These are phyloP conservation scores for Proliferodiscus dingleyae DNA, from an alignment of 2,329 filamentous ascomycete species.

Conservation along the genomic window DNA sequence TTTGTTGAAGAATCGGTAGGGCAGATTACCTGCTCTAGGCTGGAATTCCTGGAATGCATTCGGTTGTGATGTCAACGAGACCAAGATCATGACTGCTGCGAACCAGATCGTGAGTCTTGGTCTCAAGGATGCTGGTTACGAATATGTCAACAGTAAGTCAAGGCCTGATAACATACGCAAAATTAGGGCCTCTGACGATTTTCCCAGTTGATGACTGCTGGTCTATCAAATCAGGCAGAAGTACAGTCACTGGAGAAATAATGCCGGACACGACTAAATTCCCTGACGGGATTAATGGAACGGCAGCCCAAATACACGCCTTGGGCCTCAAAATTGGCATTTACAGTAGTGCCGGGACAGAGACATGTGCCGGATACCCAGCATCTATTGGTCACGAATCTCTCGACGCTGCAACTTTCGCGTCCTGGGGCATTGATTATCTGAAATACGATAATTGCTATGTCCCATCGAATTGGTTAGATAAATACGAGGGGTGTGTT, in stretches of 20 bases:
- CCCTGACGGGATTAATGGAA: constrained; percentile 51
- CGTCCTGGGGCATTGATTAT: constrained; percentile 55
- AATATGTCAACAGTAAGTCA: constrained; percentile 46
- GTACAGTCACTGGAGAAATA: constrained; percentile 40
- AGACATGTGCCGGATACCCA: constrained; percentile 28
- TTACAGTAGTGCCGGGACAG: constrained; percentile 50
- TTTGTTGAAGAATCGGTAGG: constrained; percentile 7
- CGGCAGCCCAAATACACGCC: constrained; percentile 49
- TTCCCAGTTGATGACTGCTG: constrained; percentile 54
- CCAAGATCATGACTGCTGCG: constrained; percentile 41
- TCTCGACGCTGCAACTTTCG: constrained; percentile 53
- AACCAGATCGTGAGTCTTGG: constrained; percentile 43
- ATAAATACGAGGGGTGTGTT: constrained; percentile 36
- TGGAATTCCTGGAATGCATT: constrained; percentile 52
- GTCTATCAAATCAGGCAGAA: constrained; percentile 40
- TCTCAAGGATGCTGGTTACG: constrained; percentile 47
- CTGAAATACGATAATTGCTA: constrained; percentile 56
- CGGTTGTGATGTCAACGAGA: constrained; percentile 43
- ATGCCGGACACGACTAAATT: constrained; percentile 47
- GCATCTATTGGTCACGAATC: constrained; percentile 52
- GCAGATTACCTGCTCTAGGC: constrained; percentile 30
- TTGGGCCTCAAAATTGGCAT: constrained; percentile 59
- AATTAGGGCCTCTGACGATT: constrained; percentile 3
- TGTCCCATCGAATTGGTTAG: constrained; percentile 35
- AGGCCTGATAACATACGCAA: background rate